Evolutionary conservation across 2,329 filamentous ascomycete genomes (phyloP), one percentile per base, ranked within the genome.

Genomic region (Penicillium olsonii): DNA sequence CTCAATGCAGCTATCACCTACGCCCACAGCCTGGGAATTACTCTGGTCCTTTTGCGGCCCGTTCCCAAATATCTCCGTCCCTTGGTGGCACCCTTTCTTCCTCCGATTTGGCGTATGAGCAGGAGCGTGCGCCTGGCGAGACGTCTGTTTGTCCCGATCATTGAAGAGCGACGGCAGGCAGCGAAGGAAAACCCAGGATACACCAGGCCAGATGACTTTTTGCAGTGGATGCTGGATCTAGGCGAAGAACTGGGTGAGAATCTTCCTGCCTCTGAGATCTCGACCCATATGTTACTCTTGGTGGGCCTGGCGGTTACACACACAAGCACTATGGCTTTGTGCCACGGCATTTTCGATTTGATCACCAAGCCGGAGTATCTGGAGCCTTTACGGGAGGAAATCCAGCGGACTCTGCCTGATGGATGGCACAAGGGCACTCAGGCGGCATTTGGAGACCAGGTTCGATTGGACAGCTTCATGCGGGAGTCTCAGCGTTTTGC

Each of bases 261-360:
- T 19, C 40, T 49, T 11, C 48, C 65, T 1, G 53, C 65, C 2
- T 54, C 50, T 4, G 51, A 57, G 5, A 46, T 68, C 24, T 59
- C 64, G 2, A 60, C 65, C 35, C 60, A 60, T 26, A 48, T 66
- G 37, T 45, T 67, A 31, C 49, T 62, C 8, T 42, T 66, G 12
- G 62, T 64, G 31, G 62, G 59, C 38, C 34, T 68, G 38, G 62
- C 61, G 2, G 56, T 65, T 22, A 54, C 64, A 5, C 63, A 68
- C 33, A 67, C 65, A 5, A 64, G 60, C 22, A 57, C 64, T 1
- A 64, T 64, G 50, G 54, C 61, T 1, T 50, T 67, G 48, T 64
- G 59, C 5, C 64, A 81, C 72, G 45, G 73, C 45, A 69, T 84
- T 17, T 82, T 78, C 56, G 76, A 80, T 55, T 60, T 85, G 2